Conservation (phyloP, 495 filamentous ascomycete genomes). For the Aspergillus olivimuriae region DNA sequence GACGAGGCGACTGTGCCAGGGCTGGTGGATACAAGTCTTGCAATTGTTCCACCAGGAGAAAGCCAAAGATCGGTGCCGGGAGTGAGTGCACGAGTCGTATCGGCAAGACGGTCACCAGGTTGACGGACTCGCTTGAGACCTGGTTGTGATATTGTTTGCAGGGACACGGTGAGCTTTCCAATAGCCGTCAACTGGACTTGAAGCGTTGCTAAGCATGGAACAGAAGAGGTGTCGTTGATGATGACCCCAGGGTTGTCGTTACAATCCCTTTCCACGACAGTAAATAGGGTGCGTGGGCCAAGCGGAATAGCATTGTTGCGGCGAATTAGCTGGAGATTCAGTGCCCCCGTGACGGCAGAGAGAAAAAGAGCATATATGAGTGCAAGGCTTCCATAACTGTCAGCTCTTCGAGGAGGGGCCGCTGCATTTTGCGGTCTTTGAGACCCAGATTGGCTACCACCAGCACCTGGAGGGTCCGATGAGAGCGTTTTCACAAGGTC, state of each 20-base stretch:
- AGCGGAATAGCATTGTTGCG: constrained; percentile 35
- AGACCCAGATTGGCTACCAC: constrained; percentile 12
- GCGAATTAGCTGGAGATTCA: constrained; percentile 36
- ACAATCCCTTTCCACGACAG: constrained; percentile 25
- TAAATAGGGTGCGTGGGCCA: constrained; percentile 40
- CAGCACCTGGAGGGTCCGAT: constrained; percentile 24
- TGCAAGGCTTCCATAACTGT: constrained; percentile 30
- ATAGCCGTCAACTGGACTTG: constrained; percentile 32
- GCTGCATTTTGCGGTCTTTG: constrained; percentile 25
- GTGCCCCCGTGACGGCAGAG: constrained; percentile 35
- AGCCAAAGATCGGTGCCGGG: constrained; percentile 43
- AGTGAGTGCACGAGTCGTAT: constrained; percentile 14
- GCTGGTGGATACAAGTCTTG: constrained; percentile 31
- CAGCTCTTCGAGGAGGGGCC: constrained; percentile 19
- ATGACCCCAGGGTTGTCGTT: constrained; percentile 25
- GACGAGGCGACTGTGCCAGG: constrained; percentile 14
- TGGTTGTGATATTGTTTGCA: constrained; percentile 32
- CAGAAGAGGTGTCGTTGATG: constrained; percentile 24
- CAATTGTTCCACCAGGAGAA: constrained; percentile 43
- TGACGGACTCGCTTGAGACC: constrained; percentile 31
- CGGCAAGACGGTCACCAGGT: constrained; percentile 16
- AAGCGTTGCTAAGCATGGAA: constrained; percentile 31
- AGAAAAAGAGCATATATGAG: constrained; percentile 42
- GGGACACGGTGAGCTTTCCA: constrained; percentile 34
- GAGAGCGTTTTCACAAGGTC: constrained; percentile 37